phyloP scores from a whole-genome alignment of 2,329 filamentous ascomycete species.

The Neopestalotiopsis clavispora region DNA sequence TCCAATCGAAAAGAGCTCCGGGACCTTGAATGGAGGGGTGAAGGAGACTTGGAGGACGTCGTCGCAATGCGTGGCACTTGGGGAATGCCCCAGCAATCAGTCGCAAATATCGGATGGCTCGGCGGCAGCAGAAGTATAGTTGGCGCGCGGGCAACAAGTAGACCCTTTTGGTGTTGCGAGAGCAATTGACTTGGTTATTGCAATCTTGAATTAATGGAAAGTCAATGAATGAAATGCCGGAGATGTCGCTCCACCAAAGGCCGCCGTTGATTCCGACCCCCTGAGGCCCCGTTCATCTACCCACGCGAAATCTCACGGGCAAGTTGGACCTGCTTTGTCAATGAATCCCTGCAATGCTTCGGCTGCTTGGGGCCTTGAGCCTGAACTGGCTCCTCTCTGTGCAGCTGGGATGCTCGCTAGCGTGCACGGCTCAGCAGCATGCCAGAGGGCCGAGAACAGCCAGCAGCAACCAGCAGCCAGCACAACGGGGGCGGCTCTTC shows the following conservation, averaged over 20 bases:
- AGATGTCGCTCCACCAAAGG: constrained; percentile 14
- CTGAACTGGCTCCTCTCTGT: too few species aligned
- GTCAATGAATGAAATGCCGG: constrained; percentile 4
- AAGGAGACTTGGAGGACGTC: neutral
- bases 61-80: constrained; percentile 12
- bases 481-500: neutral
- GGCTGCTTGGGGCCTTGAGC: too few species aligned
- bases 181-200: neutral
- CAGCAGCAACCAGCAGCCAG: neutral
- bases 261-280: constrained; percentile 13
- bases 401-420: constrained; percentile 1
- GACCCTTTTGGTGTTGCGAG: neutral
- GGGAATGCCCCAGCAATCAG: neutral
- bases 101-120: neutral
- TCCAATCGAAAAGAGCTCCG: constrained; percentile 7
- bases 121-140: neutral
- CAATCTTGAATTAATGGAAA: neutral
- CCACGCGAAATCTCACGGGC: neutral
- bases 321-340: neutral
- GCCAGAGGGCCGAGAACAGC: neutral
- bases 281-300: neutral
- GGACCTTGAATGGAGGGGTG: neutral
- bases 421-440: constrained; percentile 10
- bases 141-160: neutral
- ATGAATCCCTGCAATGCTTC: neutral